Percentiles rank a stretch among this genome's conserved stretches.
These are phyloP conservation scores for Magnusiomyces sp. DNA, from an alignment of 1,139 yeast species.

Conservation along the genomic window DNA sequence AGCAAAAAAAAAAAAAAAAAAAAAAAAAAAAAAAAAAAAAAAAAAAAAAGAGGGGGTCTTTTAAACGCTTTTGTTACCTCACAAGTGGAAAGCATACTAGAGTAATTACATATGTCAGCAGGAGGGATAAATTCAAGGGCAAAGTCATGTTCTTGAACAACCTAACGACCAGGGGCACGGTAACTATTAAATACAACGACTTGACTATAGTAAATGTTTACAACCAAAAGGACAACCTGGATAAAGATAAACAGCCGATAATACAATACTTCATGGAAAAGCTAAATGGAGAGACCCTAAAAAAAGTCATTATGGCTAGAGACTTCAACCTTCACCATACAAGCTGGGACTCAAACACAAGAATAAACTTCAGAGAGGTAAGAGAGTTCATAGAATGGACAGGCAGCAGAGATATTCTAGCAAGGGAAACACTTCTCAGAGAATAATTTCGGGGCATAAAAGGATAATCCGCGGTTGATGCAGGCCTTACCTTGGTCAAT, in stretches of 20 bases:
- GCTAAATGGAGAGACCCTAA: not conserved
- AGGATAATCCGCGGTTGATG: constrained; percentile 15
- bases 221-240: not conserved
- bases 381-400: not conserved
- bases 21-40: not conserved
- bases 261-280: not conserved
- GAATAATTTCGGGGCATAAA: constrained; percentile 14
- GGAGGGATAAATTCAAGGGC: not conserved
- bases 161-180: not conserved
- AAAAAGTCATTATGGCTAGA: not conserved
- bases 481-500: constrained; percentile 10
- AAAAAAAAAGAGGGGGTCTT: too few species aligned
- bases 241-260: not conserved
- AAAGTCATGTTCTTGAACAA: not conserved
- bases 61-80: too few species aligned
- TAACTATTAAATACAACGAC: not conserved
- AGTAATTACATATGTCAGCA: not conserved
- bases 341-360: not conserved
- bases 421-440: constrained; percentile 7
- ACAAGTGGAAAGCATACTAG: too few species aligned
- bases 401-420: not conserved
- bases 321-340: constrained; percentile 1
- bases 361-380: not conserved
- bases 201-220: not conserved
- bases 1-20: too few species aligned